Evolutionary conservation across 352 stramenopile genomes (phyloP), one percentile per base, ranked within the genome.

Genomic region (Lagenidium giganteum): DNA sequence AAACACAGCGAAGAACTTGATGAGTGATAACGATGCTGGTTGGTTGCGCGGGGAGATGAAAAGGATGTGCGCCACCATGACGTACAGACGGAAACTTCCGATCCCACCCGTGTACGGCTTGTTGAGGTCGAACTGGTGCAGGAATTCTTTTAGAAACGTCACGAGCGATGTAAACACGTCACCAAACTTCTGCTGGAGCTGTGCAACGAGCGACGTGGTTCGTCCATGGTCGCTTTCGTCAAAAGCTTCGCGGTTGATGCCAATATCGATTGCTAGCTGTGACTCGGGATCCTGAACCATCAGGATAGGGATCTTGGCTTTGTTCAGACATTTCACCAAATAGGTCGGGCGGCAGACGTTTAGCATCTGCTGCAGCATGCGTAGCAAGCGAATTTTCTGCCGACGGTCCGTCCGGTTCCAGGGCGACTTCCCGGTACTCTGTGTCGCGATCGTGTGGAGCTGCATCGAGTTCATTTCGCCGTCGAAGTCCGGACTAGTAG

Each of bases 51-150:
- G 20, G 8, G 16, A 42, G 12, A 51, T 31, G 7, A 71, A 61
- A 47, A 87, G 77, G 12, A 92, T 59, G 36, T 66, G 79, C 8
- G 74, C 75, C 17, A 89, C 70, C 76, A 92, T 89, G 50, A 89
- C 70, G 35, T 92, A 92, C 16, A 92, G 52, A 3, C 80, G 70
- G 46, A 82, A 92, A 54, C 80, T 89, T 5, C 76, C 80, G 11
- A 92, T 54, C 0, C 80, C 80, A 13, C 76, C 80, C 8, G 76
- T 87, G 45, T 83, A 89, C 6, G 74, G 80, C 35, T 89, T 92
- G 62, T 89, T 74, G 4, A 92, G 55, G 3, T 82, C 70, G 22
- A 83, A 84, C 40, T 89, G 71, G 37, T 88, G 69, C 43, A 89
- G 23, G 48, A 88, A 87, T 48, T 89, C 76, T 47, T 89, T 89